Evolutionary conservation across 768 basidiomycete genomes (phyloP), one percentile per base, ranked within the genome.

Genomic region (Phaffia tasmanica): DNA sequence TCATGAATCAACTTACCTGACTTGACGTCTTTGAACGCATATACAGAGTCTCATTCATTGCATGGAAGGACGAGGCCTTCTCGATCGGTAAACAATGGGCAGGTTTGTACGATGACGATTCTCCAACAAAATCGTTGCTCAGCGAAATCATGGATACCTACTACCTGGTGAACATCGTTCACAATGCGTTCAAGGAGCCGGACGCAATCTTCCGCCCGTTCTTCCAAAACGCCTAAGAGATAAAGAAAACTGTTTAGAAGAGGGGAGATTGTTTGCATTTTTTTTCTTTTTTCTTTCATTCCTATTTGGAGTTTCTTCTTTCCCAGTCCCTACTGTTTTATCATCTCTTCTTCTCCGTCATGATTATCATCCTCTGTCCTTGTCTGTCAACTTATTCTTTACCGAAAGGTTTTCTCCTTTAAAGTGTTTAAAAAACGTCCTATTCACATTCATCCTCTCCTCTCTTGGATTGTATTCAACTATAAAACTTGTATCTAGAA

Each of bases 51-150:
- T 70, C 62, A 27, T 68, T 68, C 66, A 64, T 70, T 23, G 69
- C 64, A 11, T 70, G 63, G 69, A 65, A 89, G 87, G 93, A 97
- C 72, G 93, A 97, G 75, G 93, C 93, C 11, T 97, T 84, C 71
- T 90, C 93, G 74, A 83, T 95, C 29, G 93, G 92, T 6, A 79
- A 82, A 54, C 89, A 93, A 77, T 97, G 93, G 93, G 88, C 89
- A 18, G 81, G 83, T 70, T 76, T 91, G 63, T 95, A 95, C 74
- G 89, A 90, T 59, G 78, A 84, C 35, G 84, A 82, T 46, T 87
- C 89, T 0, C 80, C 82, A 2, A 84, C 89, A 19, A 83, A 85
- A 63, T 83, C 85, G 72, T 78, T 93, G 69, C 86, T 95, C 74
- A 77, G 80, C 69, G 82, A 84, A 47, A 76, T 90, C 73, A 88